Percentiles rank a stretch among this genome's conserved stretches.
Evolutionary conservation across 176 grass and related monocot species (phyloP).

Genomic region (Avena insularis): DNA sequence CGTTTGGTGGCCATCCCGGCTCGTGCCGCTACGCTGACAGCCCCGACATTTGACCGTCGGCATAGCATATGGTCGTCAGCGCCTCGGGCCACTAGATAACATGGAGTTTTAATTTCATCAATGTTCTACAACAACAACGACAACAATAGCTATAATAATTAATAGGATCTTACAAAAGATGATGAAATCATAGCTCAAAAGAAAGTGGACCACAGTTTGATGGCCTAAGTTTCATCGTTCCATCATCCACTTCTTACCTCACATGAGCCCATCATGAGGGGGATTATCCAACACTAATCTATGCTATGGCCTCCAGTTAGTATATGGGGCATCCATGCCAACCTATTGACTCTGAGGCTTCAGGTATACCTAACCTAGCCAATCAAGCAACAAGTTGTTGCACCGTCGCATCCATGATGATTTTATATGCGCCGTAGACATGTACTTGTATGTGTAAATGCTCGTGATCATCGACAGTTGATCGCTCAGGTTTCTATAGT

Average conservation of each 20-base stretch:
- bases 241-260: background rate
- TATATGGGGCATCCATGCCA: constrained; percentile 18
- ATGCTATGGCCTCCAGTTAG: background rate
- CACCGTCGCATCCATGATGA: constrained; percentile 34
- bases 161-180: background rate
- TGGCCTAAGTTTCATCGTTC: background rate
- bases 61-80: too few species aligned
- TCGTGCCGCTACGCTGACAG: too few species aligned
- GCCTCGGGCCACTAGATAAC: background rate
- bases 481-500: background rate
- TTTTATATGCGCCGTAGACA: background rate
- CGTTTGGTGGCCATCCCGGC: too few species aligned
- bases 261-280: background rate
- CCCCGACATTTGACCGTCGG: too few species aligned
- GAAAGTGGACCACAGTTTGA: background rate
- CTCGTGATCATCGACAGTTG: background rate
- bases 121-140: background rate
- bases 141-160: background rate
- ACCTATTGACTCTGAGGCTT: constrained; percentile 12
- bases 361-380: constrained; percentile 39
- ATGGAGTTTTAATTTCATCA: background rate
- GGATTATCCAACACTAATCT: background rate
- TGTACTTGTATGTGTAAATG: background rate
- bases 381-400: background rate
- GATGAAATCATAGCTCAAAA: background rate